Percentiles rank a stretch among this genome's conserved stretches.
These are phyloP conservation scores for Ciborinia camelliae DNA, from an alignment of 2,329 filamentous ascomycete species.

Conservation along the genomic window DNA sequence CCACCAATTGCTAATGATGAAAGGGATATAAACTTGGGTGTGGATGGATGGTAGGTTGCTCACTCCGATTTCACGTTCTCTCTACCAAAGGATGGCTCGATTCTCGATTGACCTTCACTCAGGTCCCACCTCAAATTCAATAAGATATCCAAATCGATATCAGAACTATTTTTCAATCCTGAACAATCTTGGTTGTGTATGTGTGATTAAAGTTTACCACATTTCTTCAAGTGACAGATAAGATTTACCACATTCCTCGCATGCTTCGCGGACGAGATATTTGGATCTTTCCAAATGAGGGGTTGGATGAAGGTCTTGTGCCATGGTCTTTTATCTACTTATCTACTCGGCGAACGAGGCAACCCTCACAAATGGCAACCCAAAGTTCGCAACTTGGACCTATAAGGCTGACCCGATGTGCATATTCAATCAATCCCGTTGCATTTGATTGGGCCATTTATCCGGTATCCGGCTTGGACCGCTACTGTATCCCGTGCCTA, in stretches of 20 bases:
- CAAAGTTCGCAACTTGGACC: not conserved
- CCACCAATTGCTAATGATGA: not conserved
- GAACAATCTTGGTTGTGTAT: not conserved
- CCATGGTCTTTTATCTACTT: constrained; percentile 11
- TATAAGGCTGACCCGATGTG: constrained; percentile 18
- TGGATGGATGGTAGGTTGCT: not conserved
- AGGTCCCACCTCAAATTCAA: not conserved
- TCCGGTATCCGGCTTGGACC: constrained; percentile 8
- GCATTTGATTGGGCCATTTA: not conserved
- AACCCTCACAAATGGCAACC: constrained; percentile 4
- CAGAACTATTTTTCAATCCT: not conserved
- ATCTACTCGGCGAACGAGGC: constrained; percentile 13
- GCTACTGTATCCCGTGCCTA: not conserved
- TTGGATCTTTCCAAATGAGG: constrained; percentile 6
- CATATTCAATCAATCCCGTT: not conserved
- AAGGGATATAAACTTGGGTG: not conserved
- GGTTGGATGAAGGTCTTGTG: not conserved
- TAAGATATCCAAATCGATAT: not conserved
- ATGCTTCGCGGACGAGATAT: not conserved
- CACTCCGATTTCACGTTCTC: not conserved
- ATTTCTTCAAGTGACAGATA: not conserved
- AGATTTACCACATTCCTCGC: not conserved
- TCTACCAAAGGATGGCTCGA: not conserved
- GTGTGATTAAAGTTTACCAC: not conserved
- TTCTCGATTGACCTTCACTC: not conserved